Evolutionary conservation across 495 filamentous ascomycete genomes (phyloP), one percentile per base, ranked within the genome.

Genomic region (Haplographium delicatum): DNA sequence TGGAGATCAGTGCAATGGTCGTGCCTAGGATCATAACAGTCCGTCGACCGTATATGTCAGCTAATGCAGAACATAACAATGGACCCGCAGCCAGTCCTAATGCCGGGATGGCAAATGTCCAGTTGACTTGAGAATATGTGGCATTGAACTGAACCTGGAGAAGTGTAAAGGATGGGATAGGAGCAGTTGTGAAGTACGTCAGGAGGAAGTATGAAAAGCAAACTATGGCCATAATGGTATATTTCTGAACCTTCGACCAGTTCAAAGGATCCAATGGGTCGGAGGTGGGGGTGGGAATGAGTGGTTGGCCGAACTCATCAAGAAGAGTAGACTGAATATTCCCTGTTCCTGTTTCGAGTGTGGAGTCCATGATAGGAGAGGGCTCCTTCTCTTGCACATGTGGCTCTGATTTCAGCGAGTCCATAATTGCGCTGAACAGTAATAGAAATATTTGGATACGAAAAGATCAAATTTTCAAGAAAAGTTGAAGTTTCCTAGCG

Each of bases 201-300:
- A 83, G 81, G 44, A 83, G 68, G 59, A 81, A 82, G 59, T 83
- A 82, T 70, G 78, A 73, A 48, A 71, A 65, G 80, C 82, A 82
- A 9, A 82, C 76, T 58, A 82, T 77, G 4, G 64, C 66, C 5
- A 83, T 56, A 45, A 76, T 74, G 6, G 53, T 56, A 57, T 78
- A 64, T 54, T 82, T 84, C 42, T 74, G 74, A 6, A 59, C 16
- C 1, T 30, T 51, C 0, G 72, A 65, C 74, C 78, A 84, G 51
- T 81, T 84, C 41, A 83, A 59, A 16, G 80, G 80, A 62, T 84
- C 80, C 24, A 81, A 57, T 1, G 65, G 61, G 57, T 83, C 80
- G 8, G 67, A 50, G 1, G 75, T 79, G 16, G 75, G 74, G 39
- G 70, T 70, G 18, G 78, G 78, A 64, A 44, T n/a, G 5, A 52